Evolutionary conservation across 176 grass and related monocot genomes (phyloP).

Genomic region (Cymbopogon citratus): DNA sequence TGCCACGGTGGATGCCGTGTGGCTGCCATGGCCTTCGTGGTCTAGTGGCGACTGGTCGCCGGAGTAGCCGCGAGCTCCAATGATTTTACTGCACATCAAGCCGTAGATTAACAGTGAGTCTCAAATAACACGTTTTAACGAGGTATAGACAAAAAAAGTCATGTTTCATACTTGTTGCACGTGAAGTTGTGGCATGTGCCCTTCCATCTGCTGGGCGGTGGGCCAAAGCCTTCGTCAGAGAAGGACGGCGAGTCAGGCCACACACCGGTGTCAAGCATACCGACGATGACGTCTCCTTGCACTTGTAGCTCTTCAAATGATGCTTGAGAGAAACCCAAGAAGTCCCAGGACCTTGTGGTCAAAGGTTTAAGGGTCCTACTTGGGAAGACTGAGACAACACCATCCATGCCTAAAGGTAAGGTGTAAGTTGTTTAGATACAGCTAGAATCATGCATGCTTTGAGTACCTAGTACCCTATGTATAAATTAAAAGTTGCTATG

Average conservation of each 20-base stretch:
- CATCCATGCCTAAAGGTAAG: slow-evolving; percentile 16
- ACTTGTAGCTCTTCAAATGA: neutral
- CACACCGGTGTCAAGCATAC: slow-evolving; percentile 40
- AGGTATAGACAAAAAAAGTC: too few species aligned
- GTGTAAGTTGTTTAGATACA: too few species aligned
- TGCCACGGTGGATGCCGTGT: neutral
- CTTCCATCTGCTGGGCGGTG: slow-evolving; percentile 42
- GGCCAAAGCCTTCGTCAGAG: slow-evolving; percentile 30
- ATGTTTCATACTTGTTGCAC: slow-evolving; percentile 29
- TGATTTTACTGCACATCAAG: neutral
- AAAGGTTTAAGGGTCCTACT: slow-evolving; percentile 3
- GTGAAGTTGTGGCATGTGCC: slow-evolving; percentile 35
- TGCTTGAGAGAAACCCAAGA: slow-evolving; percentile 18
- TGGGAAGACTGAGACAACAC: slow-evolving; percentile 34
- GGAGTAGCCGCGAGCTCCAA: neutral
- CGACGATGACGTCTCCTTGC: slow-evolving; percentile 39
- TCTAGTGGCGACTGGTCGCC: neutral
- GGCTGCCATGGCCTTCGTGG: neutral
- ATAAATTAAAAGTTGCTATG: too few species aligned
- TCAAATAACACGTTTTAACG: too few species aligned
- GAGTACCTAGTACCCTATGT: too few species aligned
- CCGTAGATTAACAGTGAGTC: neutral
- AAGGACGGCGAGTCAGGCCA: slow-evolving; percentile 45
- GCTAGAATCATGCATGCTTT: neutral
- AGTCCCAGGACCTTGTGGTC: slow-evolving; percentile 57